Percentiles rank a stretch among this genome's conserved stretches.
phyloP scores from a whole-genome alignment of 148 eudicot species.

The Rhododendron molle region DNA sequence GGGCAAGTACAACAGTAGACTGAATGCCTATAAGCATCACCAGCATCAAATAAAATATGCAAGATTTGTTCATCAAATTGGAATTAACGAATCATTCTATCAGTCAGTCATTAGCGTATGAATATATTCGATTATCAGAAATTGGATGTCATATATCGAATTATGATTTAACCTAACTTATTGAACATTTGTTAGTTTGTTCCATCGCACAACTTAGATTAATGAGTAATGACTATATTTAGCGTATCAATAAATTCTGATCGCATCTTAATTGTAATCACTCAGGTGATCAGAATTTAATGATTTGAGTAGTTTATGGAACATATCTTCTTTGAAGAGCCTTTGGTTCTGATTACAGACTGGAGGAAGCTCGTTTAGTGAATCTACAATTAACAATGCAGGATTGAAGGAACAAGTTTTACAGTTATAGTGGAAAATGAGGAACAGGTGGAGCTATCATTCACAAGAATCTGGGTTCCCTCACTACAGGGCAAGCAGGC shows the following conservation, averaged over 20 bases:
- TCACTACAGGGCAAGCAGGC: slow-evolving; percentile 47
- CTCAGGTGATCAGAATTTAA: not conserved
- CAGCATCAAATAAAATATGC: not conserved
- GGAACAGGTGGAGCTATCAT: slow-evolving; percentile 67
- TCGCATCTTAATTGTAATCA: not conserved
- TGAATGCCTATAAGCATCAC: not conserved
- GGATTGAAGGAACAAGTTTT: slow-evolving; percentile 55
- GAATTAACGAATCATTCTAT: not conserved
- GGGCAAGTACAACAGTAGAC: not conserved
- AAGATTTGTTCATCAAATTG: not conserved
- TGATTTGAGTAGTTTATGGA: not conserved
- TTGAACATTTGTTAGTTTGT: not conserved
- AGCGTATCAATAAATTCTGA: not conserved
- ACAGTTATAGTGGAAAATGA: slow-evolving; percentile 52
- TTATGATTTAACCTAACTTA: not conserved
- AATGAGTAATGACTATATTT: not conserved
- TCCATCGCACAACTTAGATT: not conserved
- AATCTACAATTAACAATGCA: slow-evolving; percentile 9
- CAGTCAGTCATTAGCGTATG: not conserved
- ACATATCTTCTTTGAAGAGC: not conserved
- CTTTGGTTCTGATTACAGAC: not conserved
- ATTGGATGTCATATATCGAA: not conserved
- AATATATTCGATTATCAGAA: not conserved
- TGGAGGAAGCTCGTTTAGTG: not conserved
- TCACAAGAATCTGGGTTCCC: slow-evolving; percentile 68